These are phyloP conservation scores for Irpex sp. DNA, from an alignment of 1,284 basidiomycete genomes.

Conservation along the genomic window DNA sequence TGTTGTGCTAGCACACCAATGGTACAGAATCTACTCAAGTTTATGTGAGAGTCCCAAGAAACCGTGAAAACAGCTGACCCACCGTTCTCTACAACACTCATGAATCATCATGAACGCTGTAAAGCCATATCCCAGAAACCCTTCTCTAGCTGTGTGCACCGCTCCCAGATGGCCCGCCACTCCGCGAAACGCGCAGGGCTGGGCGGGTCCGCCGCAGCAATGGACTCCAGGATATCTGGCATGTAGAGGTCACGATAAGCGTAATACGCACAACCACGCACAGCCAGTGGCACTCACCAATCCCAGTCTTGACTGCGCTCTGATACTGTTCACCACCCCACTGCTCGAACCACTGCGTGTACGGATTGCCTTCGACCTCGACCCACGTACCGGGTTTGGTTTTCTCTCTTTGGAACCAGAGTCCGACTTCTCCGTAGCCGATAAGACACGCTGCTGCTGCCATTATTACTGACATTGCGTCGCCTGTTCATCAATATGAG, in stretches of 20 bases:
- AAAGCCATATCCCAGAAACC: conserved; percentile 90
- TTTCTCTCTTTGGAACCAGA: conserved; percentile 64
- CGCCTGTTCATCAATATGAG: conserved; percentile 43
- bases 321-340: conserved; percentile 76
- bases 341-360: conserved; percentile 79
- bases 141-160: conserved; percentile 77
- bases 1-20: not conserved
- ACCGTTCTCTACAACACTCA: not conserved
- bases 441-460: conserved; percentile 85
- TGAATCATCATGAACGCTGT: not conserved
- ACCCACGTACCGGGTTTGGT: conserved; percentile 47
- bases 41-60: not conserved
- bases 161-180: conserved; percentile 75
- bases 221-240: conserved; percentile 59
- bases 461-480: conserved; percentile 71
- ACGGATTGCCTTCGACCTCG: conserved; percentile 64
- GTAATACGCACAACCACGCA: not conserved
- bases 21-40: too few species aligned
- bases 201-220: conserved; percentile 62
- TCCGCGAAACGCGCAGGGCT: conserved; percentile 55
- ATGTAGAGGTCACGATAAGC: not conserved
- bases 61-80: not conserved
- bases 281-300: conserved; percentile 48
- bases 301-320: conserved; percentile 62
- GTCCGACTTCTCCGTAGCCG: conserved; percentile 91